A percentile compares a stretch with the other conserved stretches of the same genome.
Evolutionary conservation across 1,284 basidiomycete species (phyloP).

Genomic region (Meripilus lineatus): DNA sequence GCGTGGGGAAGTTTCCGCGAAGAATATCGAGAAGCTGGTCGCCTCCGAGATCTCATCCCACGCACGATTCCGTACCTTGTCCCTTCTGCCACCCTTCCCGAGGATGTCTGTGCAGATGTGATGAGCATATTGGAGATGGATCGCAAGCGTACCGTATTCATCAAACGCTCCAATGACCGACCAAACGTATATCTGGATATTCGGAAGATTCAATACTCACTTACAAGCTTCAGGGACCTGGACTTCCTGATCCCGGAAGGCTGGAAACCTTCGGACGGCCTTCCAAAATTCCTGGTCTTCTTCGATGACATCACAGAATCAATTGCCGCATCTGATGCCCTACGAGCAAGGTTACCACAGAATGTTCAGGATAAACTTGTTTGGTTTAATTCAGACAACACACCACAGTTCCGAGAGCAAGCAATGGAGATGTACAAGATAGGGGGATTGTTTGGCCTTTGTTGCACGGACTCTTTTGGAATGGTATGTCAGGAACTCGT

Average conservation of each 20-base stretch:
- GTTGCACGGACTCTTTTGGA: constrained; percentile 29
- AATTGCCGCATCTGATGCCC: constrained; percentile 5
- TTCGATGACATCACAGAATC: constrained; percentile 21
- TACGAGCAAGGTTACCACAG: constrained; percentile 10
- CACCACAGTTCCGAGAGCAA: too few species aligned
- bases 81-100: constrained; percentile 3
- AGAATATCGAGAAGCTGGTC: constrained; percentile 23
- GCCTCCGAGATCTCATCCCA: background rate
- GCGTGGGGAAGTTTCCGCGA: constrained; percentile 30
- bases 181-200: constrained; percentile 4
- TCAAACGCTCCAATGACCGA: constrained; percentile 3
- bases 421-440: constrained; percentile 13
- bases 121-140: background rate
- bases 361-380: constrained; percentile 12
- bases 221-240: constrained; percentile 1
- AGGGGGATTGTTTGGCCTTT: constrained; percentile 19
- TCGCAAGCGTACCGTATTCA: background rate
- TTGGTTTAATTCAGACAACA: constrained; percentile 19
- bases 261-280: constrained; percentile 4
- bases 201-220: constrained; percentile 1
- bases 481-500: too few species aligned
- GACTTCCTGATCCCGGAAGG: constrained; percentile 5
- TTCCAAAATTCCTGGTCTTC: constrained; percentile 28
- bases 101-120: background rate
- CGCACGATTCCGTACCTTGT: background rate